A percentile compares a stretch with the other conserved stretches of the same genome.
Conservation (phyloP, 2,329 filamentous ascomycete species). For the Neofusicoccum umdonicola region DNA sequence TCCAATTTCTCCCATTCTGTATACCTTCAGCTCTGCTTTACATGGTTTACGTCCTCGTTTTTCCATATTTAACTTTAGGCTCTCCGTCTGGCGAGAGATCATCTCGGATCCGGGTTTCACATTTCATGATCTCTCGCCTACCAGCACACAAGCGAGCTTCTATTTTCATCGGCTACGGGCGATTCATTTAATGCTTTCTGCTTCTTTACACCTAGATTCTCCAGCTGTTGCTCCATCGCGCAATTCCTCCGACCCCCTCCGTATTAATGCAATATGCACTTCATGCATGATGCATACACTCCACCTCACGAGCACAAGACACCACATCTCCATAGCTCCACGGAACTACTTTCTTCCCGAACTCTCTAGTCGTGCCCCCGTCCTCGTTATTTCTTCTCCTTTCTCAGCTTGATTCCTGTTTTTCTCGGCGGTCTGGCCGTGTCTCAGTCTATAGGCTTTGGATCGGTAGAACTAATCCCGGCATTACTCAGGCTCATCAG, state of each 20-base stretch:
- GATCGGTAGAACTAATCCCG: background rate
- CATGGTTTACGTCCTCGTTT: background rate
- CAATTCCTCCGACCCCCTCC: background rate
- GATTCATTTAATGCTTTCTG: background rate
- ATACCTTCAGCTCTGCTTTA: background rate
- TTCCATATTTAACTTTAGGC: conserved; percentile 11
- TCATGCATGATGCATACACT: background rate
- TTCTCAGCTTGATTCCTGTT: background rate
- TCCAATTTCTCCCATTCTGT: background rate
- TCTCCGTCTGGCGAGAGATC: conserved; percentile 8
- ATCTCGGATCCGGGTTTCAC: conserved; percentile 14
- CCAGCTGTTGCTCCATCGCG: background rate
- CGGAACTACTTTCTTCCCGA: background rate
- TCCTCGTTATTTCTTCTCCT: background rate
- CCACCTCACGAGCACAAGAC: background rate
- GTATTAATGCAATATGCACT: background rate
- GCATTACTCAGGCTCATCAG: background rate
- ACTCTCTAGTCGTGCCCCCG: background rate
- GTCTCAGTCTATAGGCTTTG: background rate
- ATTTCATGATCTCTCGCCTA: background rate
- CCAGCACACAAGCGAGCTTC: conserved; percentile 2
- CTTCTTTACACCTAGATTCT: background rate
- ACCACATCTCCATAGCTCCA: background rate
- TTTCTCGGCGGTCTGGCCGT: background rate
- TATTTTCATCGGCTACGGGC: conserved; percentile 5